phyloP scores from a whole-genome alignment of 192 early-diverging fungal genomes.

The Coemansia sp. region DNA sequence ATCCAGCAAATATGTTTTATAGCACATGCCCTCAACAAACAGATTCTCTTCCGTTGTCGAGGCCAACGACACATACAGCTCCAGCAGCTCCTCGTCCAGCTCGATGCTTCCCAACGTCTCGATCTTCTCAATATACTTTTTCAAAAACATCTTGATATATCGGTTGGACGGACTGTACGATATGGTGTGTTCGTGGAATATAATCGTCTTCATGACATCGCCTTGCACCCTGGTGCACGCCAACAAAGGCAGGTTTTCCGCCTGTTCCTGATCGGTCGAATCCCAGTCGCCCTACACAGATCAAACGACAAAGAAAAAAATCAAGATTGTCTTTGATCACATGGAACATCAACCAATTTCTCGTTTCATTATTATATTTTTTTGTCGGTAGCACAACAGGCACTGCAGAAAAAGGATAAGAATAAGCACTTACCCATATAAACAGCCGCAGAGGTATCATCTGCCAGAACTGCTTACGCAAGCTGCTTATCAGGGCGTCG shows the following conservation, averaged over 20 bases:
- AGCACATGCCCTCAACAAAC: conserved; percentile 30
- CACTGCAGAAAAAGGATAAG: background rate
- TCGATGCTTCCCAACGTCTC: conserved; percentile 28
- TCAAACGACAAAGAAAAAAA: background rate
- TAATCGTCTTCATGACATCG: conserved; percentile 49
- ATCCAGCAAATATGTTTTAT: conserved; percentile 49
- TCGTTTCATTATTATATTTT: no score
- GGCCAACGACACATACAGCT: conserved; percentile 38
- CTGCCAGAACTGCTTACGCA: conserved; percentile 55
- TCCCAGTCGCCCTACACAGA: conserved; percentile 35
- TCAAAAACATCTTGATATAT: conserved; percentile 45
- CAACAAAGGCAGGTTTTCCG: conserved; percentile 28
- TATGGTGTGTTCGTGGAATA: conserved; percentile 49
- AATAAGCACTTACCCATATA: conserved; percentile 28
- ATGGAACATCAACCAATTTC: no score
- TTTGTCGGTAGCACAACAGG: no score
- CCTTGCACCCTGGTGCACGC: conserved; percentile 38
- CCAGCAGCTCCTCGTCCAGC: conserved; percentile 46
- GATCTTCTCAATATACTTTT: conserved; percentile 39
- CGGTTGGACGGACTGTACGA: conserved; percentile 34
- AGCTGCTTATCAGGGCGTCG: conserved; percentile 33
- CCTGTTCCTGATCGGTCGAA: conserved; percentile 14
- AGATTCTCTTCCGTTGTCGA: conserved; percentile 20
- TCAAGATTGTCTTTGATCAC: background rate
- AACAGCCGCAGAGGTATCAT: conserved; percentile 46